Evolutionary conservation across 176 grass and related monocot species (phyloP), one percentile per base, ranked within the genome.

Genomic region (Musa acuminata): DNA sequence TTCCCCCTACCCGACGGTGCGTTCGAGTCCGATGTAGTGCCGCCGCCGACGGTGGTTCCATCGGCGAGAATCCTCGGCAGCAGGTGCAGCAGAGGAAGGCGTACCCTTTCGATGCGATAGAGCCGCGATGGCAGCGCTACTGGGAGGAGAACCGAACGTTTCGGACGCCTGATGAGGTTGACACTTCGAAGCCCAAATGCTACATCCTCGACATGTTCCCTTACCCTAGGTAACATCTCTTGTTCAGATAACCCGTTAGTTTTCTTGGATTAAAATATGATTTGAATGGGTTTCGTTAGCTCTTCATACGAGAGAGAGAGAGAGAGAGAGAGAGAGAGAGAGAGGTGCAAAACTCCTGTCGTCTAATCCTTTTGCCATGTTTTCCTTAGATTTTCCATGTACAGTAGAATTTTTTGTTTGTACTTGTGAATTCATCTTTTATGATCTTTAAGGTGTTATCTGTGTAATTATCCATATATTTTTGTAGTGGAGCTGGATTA

Each of bases 201-300:
- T 98, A 93, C 75, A 91, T 98, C 75, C 87, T 98, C 29, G 95
- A 98, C 80, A 98, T 98, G 90, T 98, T 98, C 64, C 95, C 95
- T 64, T 93, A 98, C 57, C 95, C 95, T 53, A 93, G 94, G 90
- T 90, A 71, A 49, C n/a, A 6, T 8, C 0, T 19, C 27, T 51
- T 51, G 21, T 19, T 57, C 1, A 35, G 23, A 20, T 73, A 11
- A 73, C 8, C 9, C 17, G 52, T 73, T 76, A 9, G 29, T 11
- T 63, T 20, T 63, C 57, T 62, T 22, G 74, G 19, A 10, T 9
- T n/a, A 76, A 62, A 17, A n/a, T 59, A 2, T 69, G 8, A 29
- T 25, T 14, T 27, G 23, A 4, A 9, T 0, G 2, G 16, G 10
- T 68, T 26, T 68, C 4, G 35, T 43, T 6, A 6, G 35, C 35